phyloP scores from a whole-genome alignment of 179 eudicot species.

The Vitellaria paradoxa region DNA sequence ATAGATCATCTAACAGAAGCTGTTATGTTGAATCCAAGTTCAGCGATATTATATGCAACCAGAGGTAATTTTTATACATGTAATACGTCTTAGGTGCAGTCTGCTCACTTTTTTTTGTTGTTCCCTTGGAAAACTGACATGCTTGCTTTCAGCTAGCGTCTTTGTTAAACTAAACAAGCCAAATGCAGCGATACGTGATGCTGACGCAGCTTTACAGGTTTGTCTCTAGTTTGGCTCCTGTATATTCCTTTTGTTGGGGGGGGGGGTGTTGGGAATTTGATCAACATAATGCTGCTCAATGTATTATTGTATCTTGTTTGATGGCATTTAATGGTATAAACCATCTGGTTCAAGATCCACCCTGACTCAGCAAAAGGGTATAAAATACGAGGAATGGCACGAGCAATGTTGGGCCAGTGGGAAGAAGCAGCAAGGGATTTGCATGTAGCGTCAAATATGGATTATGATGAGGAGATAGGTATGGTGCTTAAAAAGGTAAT shows the following conservation, averaged over 20 bases:
- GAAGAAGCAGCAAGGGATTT: conserved; percentile 84
- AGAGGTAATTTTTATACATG: conserved; percentile 49
- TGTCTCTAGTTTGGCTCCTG: conserved; percentile 2
- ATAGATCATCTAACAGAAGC: conserved; percentile 73
- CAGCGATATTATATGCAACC: conserved; percentile 73
- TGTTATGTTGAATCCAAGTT: conserved; percentile 67
- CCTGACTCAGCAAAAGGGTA: conserved; percentile 88
- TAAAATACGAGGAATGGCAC: conserved; percentile 81
- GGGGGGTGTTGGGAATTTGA: too few relatives aligned
- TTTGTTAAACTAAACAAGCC: conserved; percentile 79
- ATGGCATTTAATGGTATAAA: too few relatives aligned
- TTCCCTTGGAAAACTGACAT: conserved; percentile 16
- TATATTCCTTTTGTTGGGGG: not conserved
- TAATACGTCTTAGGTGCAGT: not conserved
- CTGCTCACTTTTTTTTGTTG: conserved; percentile 8
- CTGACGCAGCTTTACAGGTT: conserved; percentile 80
- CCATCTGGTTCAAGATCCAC: conserved; percentile 49
- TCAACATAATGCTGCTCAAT: too few relatives aligned
- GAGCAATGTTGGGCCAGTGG: conserved; percentile 87
- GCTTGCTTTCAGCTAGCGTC: conserved; percentile 47
- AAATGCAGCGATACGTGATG: conserved; percentile 90
- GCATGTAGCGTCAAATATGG: conserved; percentile 67
- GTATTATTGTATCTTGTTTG: too few relatives aligned
- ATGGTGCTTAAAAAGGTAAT: conserved; percentile 59
- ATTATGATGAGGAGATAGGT: conserved; percentile 77